A percentile compares a stretch with the other conserved stretches of the same genome.
Evolutionary conservation across 2,329 filamentous ascomycete genomes (phyloP).

Genomic region (Epichloe bromicola): DNA sequence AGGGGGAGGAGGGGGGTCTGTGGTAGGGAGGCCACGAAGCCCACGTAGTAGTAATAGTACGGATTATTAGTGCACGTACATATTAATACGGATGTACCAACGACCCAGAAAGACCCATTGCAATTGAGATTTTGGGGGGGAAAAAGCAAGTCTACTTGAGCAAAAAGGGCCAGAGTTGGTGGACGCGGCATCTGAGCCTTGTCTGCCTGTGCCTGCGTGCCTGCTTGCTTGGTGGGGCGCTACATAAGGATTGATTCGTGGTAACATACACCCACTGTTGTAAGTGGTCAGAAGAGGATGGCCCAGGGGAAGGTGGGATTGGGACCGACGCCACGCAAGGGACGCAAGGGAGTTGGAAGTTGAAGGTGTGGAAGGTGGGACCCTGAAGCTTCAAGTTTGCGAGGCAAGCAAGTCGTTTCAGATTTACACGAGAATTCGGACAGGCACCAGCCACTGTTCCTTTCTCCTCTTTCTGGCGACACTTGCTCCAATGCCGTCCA

Average conservation of each 20-base stretch:
- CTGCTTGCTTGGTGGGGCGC: not conserved
- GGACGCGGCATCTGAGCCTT: constrained; percentile 2
- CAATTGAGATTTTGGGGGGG: not conserved
- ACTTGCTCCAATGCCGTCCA: not conserved
- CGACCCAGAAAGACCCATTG: too few species aligned
- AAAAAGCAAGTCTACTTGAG: not conserved
- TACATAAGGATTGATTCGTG: too few species aligned
- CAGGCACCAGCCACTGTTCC: not conserved
- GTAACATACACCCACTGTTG: too few species aligned
- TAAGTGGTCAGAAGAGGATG: not conserved
- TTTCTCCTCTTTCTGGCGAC: not conserved
- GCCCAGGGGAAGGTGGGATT: not conserved
- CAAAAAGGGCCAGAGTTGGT: not conserved
- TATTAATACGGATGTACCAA: too few species aligned
- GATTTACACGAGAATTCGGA: not conserved
- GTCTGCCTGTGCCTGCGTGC: not conserved
- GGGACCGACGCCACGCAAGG: not conserved
- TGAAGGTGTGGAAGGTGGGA: not conserved
- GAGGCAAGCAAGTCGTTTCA: constrained; percentile 1
- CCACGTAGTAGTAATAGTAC: not conserved
- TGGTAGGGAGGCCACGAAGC: not conserved
- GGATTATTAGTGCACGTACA: too few species aligned
- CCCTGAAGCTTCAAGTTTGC: not conserved
- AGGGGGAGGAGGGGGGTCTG: not conserved
- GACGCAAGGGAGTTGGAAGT: not conserved